phyloP scores from a whole-genome alignment of 2,329 filamentous ascomycete genomes.

The Tolypocladium nubicola region DNA sequence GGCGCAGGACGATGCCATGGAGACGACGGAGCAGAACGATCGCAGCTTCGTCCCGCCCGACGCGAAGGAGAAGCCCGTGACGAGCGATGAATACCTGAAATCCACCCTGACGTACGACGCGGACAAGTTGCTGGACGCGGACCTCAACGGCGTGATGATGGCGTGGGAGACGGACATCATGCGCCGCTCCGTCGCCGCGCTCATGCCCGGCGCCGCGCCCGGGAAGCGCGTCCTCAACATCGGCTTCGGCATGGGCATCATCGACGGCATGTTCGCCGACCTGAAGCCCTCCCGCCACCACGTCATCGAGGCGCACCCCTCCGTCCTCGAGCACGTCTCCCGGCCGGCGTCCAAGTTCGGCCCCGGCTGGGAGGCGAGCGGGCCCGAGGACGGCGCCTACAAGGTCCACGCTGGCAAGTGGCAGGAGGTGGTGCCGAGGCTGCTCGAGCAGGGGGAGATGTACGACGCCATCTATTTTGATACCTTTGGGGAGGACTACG shows the following conservation, averaged over 20 bases:
- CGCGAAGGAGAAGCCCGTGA: constrained; percentile 36
- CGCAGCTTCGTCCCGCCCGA: constrained; percentile 23
- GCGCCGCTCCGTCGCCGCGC: constrained; percentile 59
- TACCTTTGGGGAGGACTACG: constrained; percentile 92
- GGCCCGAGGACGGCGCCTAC: constrained; percentile 55
- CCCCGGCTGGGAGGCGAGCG: constrained; percentile 40
- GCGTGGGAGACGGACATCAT: constrained; percentile 84
- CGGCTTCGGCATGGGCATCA: constrained; percentile 85
- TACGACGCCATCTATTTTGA: constrained; percentile 96
- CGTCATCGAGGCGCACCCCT: constrained; percentile 77
- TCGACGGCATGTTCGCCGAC: constrained; percentile 65
- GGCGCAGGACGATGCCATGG: constrained; percentile 14
- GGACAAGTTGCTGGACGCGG: constrained; percentile 60
- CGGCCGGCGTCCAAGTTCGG: constrained; percentile 40
- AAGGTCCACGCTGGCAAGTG: constrained; percentile 60
- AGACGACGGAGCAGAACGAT: constrained; percentile 15
- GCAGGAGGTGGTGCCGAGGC: constrained; percentile 66
- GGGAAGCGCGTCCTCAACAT: constrained; percentile 72
- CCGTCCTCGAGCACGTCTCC: constrained; percentile 57
- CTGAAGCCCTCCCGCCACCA: constrained; percentile 62
- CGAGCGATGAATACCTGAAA: constrained; percentile 57
- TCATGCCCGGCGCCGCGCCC: constrained; percentile 35
- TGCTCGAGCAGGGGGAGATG: constrained; percentile 56
- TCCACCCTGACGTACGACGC: constrained; percentile 54
- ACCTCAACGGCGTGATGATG: constrained; percentile 88